phyloP scores from a whole-genome alignment of 2,329 filamentous ascomycete species.

The Zasmidium cellare region DNA sequence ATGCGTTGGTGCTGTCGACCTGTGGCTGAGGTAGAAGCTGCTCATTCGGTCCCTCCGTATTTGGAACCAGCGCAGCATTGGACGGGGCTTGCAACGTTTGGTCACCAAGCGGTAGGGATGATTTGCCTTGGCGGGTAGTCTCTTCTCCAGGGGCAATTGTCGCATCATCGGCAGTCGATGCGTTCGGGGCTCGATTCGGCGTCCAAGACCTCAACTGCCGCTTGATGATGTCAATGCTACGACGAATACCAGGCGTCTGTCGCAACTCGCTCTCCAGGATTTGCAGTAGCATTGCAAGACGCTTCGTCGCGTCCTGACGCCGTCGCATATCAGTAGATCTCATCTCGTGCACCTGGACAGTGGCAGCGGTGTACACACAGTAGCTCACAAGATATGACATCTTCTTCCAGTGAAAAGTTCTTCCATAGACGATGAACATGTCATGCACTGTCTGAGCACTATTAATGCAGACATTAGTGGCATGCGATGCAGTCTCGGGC shows the following conservation, averaged over 20 bases:
- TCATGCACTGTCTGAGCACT: conserved; percentile 3
- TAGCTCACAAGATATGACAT: conserved; percentile 8
- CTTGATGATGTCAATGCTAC: conserved; percentile 7
- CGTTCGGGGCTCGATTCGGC: not conserved
- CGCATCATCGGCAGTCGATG: not conserved
- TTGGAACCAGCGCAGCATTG: too few relatives aligned
- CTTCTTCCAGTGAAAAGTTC: conserved; percentile 4
- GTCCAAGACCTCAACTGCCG: not conserved
- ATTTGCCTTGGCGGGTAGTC: too few relatives aligned
- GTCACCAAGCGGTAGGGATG: too few relatives aligned
- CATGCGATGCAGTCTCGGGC: not conserved
- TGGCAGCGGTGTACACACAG: conserved; percentile 7
- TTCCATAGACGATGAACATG: conserved; percentile 2
- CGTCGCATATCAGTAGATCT: not conserved
- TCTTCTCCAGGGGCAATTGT: too few relatives aligned
- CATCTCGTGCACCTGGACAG: conserved; percentile 2
- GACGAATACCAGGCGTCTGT: conserved; percentile 7
- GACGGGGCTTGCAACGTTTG: too few relatives aligned
- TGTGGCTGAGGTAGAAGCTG: not conserved
- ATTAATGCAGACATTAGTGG: not conserved
- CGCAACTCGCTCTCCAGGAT: conserved; percentile 1
- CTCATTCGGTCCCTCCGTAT: too few relatives aligned
- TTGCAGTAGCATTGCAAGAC: not conserved
- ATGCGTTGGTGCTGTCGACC: not conserved
- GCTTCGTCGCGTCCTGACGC: conserved; percentile 4